phyloP scores from a whole-genome alignment of 352 stramenopile genomes.

The Saprolegnia parasitica region DNA sequence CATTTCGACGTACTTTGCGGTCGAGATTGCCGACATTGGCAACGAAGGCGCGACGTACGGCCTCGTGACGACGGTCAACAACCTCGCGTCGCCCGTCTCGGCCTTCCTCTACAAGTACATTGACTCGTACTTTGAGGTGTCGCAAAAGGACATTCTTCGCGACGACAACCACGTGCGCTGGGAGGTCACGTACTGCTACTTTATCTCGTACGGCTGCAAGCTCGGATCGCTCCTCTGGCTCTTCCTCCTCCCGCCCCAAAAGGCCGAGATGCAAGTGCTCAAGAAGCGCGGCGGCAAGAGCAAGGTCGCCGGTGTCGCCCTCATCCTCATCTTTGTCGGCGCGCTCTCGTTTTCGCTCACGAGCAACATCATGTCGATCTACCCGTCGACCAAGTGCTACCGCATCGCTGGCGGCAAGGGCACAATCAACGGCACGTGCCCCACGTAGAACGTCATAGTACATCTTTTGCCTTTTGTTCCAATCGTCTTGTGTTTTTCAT shows the following conservation, averaged over 20 bases:
- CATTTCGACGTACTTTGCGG: conserved; percentile 48
- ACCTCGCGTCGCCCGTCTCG: conserved; percentile 49
- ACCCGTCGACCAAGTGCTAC: conserved; percentile 50
- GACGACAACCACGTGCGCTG: conserved; percentile 46
- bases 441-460: neutral
- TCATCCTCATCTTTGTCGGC: conserved; percentile 19
- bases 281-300: conserved; percentile 39
- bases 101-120: conserved; percentile 53
- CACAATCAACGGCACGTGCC: conserved; percentile 7
- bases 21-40: conserved; percentile 46
- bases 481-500: no score
- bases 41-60: conserved; percentile 49
- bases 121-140: conserved; percentile 49
- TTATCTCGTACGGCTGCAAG: conserved; percentile 53
- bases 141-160: conserved; percentile 43
- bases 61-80: conserved; percentile 48
- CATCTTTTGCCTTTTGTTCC: no score
- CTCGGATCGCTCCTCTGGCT: conserved; percentile 47
- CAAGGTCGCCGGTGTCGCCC: conserved; percentile 35
- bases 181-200: conserved; percentile 53
- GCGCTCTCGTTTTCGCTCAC: conserved; percentile 34
- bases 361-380: conserved; percentile 60
- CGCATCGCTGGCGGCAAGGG: conserved; percentile 54
- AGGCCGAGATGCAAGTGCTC: conserved; percentile 37
- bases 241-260: conserved; percentile 45